Base-by-base conservation (phyloP, 2,329 filamentous ascomycete genomes). In the Neonectria magnoliae region DNA sequence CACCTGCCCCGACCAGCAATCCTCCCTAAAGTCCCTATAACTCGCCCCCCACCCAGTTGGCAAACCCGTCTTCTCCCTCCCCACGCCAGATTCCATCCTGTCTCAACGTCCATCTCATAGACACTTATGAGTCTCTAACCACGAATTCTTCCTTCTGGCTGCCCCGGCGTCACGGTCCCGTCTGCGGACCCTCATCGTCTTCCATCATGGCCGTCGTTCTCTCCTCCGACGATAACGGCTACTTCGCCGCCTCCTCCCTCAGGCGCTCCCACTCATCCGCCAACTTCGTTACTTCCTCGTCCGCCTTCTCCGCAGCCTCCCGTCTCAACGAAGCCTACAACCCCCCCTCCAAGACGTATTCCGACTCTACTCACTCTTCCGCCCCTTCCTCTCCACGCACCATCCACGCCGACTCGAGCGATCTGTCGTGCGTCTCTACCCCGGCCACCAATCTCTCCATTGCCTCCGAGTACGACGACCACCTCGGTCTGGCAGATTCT, bases 381-480 rank as follows among this genome's bases (percentile, higher is more conserved):
- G 78, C 81, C 2, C 81, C 85, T n/a, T 87, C 87, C 0, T 89
- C 87, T 33, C 87, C 88, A 27, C 81, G 81, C 57, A 83, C 83
- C 14, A 66, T 83, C 38, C 83, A 84, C 60, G 80, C 80, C 59
- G 86, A 87, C 67, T 87, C 80, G 76, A 88, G 80, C 22, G 81
- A 84, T 60, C 83, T 85, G 5, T 90, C 89, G 2, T 87, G 84
- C 74, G 82, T 84, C 25, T 91, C 90, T 2, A 91, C 89, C 3
- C 86, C 89, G 5, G 85, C 86, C 18, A 90, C 88, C 71, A 90
- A 86, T 69, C 78, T 90, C 59, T 91, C 89, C 13, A 79, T 91
- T 59, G 84, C 87, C 59, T 87, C 84, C 51, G 85, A 87, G 63
- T 85, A 82, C 71, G 86, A 88, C 55, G 83, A 85, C 48, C 64